Percentiles rank a stretch among this genome's conserved stretches.
These are phyloP conservation scores for Zygotorulaspora sp. DNA, from an alignment of 805 yeast genomes.

Conservation along the genomic window DNA sequence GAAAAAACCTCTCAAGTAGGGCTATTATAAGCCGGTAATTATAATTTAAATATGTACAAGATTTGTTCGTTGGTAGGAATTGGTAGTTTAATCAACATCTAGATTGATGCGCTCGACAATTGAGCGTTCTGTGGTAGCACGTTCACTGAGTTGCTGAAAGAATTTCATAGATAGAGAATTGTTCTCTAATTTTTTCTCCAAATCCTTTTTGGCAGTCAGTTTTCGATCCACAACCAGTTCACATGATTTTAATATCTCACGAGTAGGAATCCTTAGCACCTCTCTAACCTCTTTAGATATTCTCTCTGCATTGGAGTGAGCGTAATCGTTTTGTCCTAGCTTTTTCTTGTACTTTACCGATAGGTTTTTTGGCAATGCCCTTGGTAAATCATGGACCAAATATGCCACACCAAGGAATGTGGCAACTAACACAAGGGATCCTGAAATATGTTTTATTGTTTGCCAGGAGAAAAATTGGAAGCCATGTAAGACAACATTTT, in stretches of 20 bases:
- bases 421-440: constrained; percentile 50
- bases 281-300: constrained; percentile 76
- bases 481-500: constrained; percentile 36
- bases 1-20: no score
- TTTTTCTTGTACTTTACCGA: constrained; percentile 65
- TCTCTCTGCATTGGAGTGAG: constrained; percentile 71
- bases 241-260: constrained; percentile 53
- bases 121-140: constrained; percentile 21
- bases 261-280: constrained; percentile 75
- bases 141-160: constrained; percentile 24
- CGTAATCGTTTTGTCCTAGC: constrained; percentile 66
- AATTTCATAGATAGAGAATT: constrained; percentile 28
- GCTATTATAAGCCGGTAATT: no score
- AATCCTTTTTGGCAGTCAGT: constrained; percentile 22
- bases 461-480: constrained; percentile 36
- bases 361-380: constrained; percentile 80
- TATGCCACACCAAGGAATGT: constrained; percentile 55
- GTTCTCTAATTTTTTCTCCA: constrained; percentile 25
- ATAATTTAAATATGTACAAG: neutral
- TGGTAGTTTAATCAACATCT: constrained; percentile 27
- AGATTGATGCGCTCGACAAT: constrained; percentile 26
- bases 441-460: constrained; percentile 43
- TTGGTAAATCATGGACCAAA: constrained; percentile 74
- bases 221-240: constrained; percentile 29
- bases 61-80: neutral